Conservation (phyloP, 169 alveolate species). For the Babesia bovis region DNA sequence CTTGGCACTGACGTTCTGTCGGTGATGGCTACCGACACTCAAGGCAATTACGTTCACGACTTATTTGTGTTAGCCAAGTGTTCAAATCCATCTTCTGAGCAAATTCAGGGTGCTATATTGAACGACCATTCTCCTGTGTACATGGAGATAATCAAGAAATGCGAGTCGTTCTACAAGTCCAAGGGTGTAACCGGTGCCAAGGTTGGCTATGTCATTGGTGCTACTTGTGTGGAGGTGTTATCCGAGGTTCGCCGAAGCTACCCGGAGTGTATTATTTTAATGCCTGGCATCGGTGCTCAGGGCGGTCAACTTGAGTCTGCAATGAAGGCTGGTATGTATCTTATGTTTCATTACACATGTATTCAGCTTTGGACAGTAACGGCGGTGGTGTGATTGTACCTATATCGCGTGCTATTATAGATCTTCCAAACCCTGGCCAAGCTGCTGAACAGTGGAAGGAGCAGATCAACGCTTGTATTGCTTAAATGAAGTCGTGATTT, state of each 20-base stretch:
- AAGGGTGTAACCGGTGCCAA: conserved; percentile 1
- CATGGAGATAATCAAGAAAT: conserved; percentile 62
- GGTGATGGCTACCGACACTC: conserved; percentile 56
- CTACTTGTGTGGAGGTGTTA: conserved; percentile 73
- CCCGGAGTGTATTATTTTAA: conserved; percentile 67
- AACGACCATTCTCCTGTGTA: conserved; percentile 52
- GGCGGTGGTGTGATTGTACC: conserved; percentile 58
- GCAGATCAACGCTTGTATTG: conserved; percentile 17
- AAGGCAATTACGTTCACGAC: conserved; percentile 47
- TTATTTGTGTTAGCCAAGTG: conserved; percentile 71
- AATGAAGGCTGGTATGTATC: conserved; percentile 60
- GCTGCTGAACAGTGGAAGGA: conserved; percentile 59
- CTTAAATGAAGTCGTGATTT: not conserved
- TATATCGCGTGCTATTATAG: conserved; percentile 56
- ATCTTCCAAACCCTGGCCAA: conserved; percentile 52
- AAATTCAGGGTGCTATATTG: conserved; percentile 65
- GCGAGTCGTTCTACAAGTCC: conserved; percentile 49
- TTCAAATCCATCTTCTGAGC: conserved; percentile 67
- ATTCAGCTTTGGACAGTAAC: conserved; percentile 36
- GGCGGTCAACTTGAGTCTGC: conserved; percentile 71
- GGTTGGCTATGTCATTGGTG: conserved; percentile 67
- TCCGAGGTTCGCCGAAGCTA: conserved; percentile 55
- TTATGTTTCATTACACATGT: not conserved
- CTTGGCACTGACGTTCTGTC: conserved; percentile 73
- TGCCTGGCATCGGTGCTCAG: conserved; percentile 81